Evolutionary conservation across 495 filamentous ascomycete species (phyloP).

Genomic region (Cercophora sp.): DNA sequence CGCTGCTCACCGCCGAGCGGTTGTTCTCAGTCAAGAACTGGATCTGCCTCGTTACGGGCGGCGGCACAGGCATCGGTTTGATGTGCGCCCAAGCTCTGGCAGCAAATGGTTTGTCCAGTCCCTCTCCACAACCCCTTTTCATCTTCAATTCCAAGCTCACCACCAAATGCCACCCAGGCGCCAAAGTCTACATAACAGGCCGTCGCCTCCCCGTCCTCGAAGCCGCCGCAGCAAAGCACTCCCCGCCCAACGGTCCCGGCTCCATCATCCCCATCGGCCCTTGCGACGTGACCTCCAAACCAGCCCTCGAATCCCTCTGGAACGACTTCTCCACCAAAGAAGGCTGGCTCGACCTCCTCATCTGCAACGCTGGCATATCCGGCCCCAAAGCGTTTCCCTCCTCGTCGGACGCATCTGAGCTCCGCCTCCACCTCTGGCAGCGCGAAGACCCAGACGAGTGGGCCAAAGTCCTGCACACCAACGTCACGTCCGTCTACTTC

Average conservation of each 20-base stretch:
- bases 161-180: conserved; percentile 29
- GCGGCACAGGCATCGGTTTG: conserved; percentile 55
- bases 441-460: conserved; percentile 45
- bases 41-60: conserved; percentile 57
- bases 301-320: conserved; percentile 46
- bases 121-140: not conserved
- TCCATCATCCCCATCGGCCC: conserved; percentile 36
- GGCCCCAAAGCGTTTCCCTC: conserved; percentile 35
- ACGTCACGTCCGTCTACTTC: conserved; percentile 55
- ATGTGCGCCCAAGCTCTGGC: conserved; percentile 62
- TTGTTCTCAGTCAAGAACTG: conserved; percentile 54
- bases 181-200: conserved; percentile 63
- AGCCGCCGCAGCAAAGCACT: conserved; percentile 39
- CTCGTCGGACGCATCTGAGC: conserved; percentile 38
- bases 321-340: conserved; percentile 38
- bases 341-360: conserved; percentile 53
- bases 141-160: not conserved
- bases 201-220: conserved; percentile 53
- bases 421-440: conserved; percentile 45
- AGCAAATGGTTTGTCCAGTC: conserved; percentile 38
- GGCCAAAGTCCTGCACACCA: conserved; percentile 49
- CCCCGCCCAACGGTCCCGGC: conserved; percentile 23
- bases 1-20: conserved; percentile 30
- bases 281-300: conserved; percentile 61
- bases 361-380: conserved; percentile 56